Conservation (phyloP, 2,329 filamentous ascomycete genomes). For the Ophiostoma australiae region DNA sequence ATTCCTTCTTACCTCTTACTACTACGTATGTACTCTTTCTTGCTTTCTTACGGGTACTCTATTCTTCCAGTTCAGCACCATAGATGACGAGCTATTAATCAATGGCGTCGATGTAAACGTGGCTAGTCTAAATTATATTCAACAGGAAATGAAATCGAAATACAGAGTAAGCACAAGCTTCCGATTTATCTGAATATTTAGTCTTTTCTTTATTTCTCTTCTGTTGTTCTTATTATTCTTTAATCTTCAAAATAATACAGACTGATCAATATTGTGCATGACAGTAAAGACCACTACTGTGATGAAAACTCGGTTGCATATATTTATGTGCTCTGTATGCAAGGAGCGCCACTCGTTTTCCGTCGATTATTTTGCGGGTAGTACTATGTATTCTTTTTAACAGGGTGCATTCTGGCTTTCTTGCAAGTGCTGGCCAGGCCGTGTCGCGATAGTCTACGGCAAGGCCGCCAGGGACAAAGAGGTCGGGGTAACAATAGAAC, state of each 20-base stretch:
- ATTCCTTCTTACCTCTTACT: neutral
- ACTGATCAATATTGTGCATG: neutral
- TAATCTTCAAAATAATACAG: too few species aligned
- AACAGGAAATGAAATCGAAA: neutral
- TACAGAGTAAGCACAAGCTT: neutral
- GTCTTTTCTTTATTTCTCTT: neutral
- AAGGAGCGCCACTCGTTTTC: neutral
- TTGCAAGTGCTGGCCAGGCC: neutral
- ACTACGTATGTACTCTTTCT: too few species aligned
- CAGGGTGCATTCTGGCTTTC: neutral
- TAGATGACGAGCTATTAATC: neutral
- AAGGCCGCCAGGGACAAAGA: neutral
- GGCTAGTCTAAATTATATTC: neutral
- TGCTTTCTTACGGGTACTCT: neutral
- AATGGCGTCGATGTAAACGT: neutral
- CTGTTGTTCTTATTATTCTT: neutral
- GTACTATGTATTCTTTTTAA: neutral
- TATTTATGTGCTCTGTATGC: neutral
- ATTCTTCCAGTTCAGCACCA: neutral
- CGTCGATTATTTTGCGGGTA: neutral
- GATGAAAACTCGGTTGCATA: constrained; percentile 8
- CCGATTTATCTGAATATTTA: neutral
- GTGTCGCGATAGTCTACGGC: neutral
- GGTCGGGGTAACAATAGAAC: neutral
- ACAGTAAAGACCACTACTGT: neutral